Conservation (phyloP, 768 basidiomycete genomes). For the Pleurotus salmoneostramineus region DNA sequence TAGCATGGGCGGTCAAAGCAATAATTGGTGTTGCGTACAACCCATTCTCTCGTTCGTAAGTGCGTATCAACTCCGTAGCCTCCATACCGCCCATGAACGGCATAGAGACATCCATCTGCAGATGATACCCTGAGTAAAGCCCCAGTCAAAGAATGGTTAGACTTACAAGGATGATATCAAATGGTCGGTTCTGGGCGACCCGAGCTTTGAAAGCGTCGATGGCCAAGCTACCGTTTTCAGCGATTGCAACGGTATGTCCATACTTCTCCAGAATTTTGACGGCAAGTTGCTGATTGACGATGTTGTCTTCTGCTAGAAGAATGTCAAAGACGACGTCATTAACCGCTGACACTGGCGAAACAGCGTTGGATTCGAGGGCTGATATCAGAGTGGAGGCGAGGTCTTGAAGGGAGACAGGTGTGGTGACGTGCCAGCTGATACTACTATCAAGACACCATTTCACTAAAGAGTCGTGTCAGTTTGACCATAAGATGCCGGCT, state of each 20-base stretch:
- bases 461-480: constrained; percentile 41
- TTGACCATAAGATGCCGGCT: constrained; percentile 5
- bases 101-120: constrained; percentile 96
- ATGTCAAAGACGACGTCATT: constrained; percentile 89
- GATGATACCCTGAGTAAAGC: not conserved
- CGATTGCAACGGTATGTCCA: constrained; percentile 92
- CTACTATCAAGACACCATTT: constrained; percentile 97
- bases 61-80: constrained; percentile 87
- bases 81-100: constrained; percentile 99
- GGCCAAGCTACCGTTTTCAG: constrained; percentile 92
- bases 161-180: constrained; percentile 87
- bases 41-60: constrained; percentile 71
- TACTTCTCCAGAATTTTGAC: constrained; percentile 96
- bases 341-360: constrained; percentile 78
- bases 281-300: constrained; percentile 93
- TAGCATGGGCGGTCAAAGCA: constrained; percentile 95
- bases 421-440: constrained; percentile 93
- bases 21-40: constrained; percentile 84
- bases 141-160: constrained; percentile 4
- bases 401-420: constrained; percentile 83
- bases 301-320: constrained; percentile 92
- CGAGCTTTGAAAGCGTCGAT: constrained; percentile 87
- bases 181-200: constrained; percentile 67
- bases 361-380: constrained; percentile 93
- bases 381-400: constrained; percentile 88